Conservation (phyloP, 2,329 filamentous ascomycete genomes). For the Cladophialophora chaetospira region DNA sequence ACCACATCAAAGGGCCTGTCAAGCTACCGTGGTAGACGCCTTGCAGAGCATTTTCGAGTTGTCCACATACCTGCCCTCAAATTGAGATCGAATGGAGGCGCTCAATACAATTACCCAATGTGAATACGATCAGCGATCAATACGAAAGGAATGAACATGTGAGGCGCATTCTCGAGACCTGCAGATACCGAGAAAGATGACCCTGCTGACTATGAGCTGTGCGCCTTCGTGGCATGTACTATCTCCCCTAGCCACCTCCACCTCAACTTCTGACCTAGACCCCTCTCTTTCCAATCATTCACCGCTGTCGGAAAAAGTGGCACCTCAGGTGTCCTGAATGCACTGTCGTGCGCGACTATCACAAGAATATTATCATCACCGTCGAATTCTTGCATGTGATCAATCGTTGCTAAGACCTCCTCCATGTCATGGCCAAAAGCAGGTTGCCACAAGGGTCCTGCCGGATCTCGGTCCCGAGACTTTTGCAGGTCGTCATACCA, state of each 20-base stretch:
- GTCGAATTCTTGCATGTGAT: slow-evolving; percentile 35
- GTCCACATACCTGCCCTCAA: too few species aligned
- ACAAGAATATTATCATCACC: slow-evolving; percentile 37
- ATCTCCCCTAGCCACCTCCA: slow-evolving; percentile 20
- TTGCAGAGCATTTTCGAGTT: too few species aligned
- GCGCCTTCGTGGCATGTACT: not conserved
- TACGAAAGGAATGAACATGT: too few species aligned
- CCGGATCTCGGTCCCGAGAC: slow-evolving; percentile 17
- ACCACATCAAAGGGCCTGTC: slow-evolving; percentile 57
- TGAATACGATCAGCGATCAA: too few species aligned
- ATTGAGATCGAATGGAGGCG: too few species aligned
- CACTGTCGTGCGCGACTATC: slow-evolving; percentile 37
- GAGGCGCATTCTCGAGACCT: too few species aligned
- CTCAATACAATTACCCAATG: too few species aligned
- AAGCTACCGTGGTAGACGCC: slow-evolving; percentile 72
- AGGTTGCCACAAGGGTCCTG: slow-evolving; percentile 30
- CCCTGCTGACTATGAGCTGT: too few species aligned
- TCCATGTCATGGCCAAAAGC: slow-evolving; percentile 35
- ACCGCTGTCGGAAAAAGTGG: slow-evolving; percentile 36
- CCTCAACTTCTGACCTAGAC: slow-evolving; percentile 27
- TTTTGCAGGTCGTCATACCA: slow-evolving; percentile 19
- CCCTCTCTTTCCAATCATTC: slow-evolving; percentile 37
- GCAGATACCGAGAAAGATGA: too few species aligned
- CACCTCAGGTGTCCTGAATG: slow-evolving; percentile 29
- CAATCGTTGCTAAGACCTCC: slow-evolving; percentile 31